phyloP scores from a whole-genome alignment of 2,329 filamentous ascomycete species.

The Huntiella abstrusa region DNA sequence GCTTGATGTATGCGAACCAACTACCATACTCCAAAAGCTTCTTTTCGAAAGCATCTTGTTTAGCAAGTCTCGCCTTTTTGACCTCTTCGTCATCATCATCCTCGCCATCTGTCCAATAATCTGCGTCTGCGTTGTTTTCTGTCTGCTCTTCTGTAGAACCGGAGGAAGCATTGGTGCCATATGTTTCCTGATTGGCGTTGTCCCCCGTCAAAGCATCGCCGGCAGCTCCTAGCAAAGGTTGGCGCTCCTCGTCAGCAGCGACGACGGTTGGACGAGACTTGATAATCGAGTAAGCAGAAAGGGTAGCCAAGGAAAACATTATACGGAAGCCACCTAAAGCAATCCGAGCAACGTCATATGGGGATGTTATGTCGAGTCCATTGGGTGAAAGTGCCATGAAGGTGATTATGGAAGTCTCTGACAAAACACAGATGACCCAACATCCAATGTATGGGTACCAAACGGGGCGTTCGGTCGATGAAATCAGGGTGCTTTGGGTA shows the following conservation, averaged over 20 bases:
- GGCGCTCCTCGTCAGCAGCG: slow-evolving; percentile 34
- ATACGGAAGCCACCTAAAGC: neutral
- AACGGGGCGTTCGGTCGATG: slow-evolving; percentile 29
- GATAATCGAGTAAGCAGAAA: neutral
- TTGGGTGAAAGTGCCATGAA: slow-evolving; percentile 8
- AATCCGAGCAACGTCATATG: slow-evolving; percentile 2
- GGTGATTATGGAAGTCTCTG: slow-evolving; percentile 31
- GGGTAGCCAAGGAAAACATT: slow-evolving; percentile 2
- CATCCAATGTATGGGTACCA: slow-evolving; percentile 47
- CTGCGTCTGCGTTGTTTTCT: slow-evolving; percentile 5
- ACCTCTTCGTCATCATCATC: slow-evolving; percentile 24
- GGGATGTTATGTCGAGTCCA: neutral
- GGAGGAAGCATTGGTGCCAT: neutral
- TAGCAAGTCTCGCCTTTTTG: slow-evolving; percentile 25
- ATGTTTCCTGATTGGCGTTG: neutral
- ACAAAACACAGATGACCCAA: slow-evolving; percentile 37
- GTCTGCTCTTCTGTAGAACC: slow-evolving; percentile 6
- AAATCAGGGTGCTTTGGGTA: slow-evolving; percentile 36
- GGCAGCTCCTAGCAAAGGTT: slow-evolving; percentile 31
- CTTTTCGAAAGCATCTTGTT: slow-evolving; percentile 34
- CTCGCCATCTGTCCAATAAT: neutral
- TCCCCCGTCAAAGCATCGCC: neutral
- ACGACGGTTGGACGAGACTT: neutral
- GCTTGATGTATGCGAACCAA: slow-evolving; percentile 59
- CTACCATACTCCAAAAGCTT: slow-evolving; percentile 55